A percentile compares a stretch with the other conserved stretches of the same genome.
phyloP scores from a whole-genome alignment of 192 early-diverging fungal species.

The Coemansia aciculifera region DNA sequence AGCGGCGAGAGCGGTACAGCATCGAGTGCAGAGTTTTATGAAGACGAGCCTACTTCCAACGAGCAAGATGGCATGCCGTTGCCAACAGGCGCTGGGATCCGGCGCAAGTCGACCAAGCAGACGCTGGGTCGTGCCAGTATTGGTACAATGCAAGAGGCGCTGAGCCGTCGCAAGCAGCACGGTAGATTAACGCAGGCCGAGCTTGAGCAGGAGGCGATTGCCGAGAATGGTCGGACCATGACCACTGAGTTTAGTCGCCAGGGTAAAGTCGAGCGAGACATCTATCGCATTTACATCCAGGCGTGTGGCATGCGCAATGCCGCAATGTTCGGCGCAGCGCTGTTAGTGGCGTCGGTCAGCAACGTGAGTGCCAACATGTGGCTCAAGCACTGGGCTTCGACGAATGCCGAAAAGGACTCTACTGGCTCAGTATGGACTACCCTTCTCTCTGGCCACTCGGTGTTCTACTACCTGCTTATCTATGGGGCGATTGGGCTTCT shows the following conservation, averaged over 20 bases:
- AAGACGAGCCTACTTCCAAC: constrained; percentile 26
- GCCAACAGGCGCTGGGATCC: constrained; percentile 26
- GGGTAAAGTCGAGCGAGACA: constrained; percentile 78
- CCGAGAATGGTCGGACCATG: constrained; percentile 53
- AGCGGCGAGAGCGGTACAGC: constrained; percentile 20
- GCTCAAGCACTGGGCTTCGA: constrained; percentile 73
- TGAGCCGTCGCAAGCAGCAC: neutral
- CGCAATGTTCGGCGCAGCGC: constrained; percentile 59
- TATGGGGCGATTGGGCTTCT: constrained; percentile 81
- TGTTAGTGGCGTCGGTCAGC: constrained; percentile 58
- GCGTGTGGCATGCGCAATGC: constrained; percentile 69
- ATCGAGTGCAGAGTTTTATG: constrained; percentile 36
- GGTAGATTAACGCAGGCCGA: constrained; percentile 1
- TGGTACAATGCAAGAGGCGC: constrained; percentile 21
- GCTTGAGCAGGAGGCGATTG: neutral
- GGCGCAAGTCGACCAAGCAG: constrained; percentile 39
- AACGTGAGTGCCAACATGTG: constrained; percentile 66
- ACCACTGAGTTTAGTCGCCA: constrained; percentile 78
- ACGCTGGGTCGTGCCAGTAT: constrained; percentile 58
- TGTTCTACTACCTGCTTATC: constrained; percentile 68
- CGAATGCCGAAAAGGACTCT: constrained; percentile 49
- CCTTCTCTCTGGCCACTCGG: constrained; percentile 35
- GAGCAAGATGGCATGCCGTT: constrained; percentile 22
- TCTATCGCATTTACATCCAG: constrained; percentile 79
- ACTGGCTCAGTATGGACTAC: neutral